These are phyloP conservation scores for Syncephalastrum sp. DNA, from an alignment of 371 early-diverging fungal species.

Conservation along the genomic window DNA sequence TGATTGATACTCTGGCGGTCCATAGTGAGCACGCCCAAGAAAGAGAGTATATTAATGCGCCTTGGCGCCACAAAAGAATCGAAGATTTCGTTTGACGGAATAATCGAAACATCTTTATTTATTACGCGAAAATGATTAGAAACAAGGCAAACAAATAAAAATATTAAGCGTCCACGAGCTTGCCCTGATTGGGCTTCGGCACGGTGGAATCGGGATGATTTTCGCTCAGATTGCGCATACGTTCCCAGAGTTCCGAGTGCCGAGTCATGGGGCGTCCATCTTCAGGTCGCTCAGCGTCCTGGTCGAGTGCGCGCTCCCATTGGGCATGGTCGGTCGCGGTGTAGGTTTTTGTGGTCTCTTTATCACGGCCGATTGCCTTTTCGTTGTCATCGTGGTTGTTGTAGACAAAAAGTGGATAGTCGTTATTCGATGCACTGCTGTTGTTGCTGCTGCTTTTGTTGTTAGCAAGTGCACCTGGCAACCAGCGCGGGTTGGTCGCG, in stretches of 20 bases:
- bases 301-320: constrained; percentile 34
- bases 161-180: constrained; percentile 2
- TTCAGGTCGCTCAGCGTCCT: constrained; percentile 17
- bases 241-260: constrained; percentile 39
- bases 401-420: constrained; percentile 43
- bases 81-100: too few species aligned
- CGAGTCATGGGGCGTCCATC: constrained; percentile 24
- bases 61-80: too few species aligned
- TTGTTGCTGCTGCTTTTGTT: constrained; percentile 14
- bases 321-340: constrained; percentile 46
- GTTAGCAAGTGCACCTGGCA: constrained; percentile 25
- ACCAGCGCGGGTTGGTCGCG: constrained; percentile 40
- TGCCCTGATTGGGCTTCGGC: background rate
- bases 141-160: background rate
- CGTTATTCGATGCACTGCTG: constrained; percentile 10
- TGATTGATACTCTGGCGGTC: too few species aligned
- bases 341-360: constrained; percentile 25
- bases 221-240: constrained; percentile 33
- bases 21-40: too few species aligned
- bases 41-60: too few species aligned
- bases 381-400: constrained; percentile 23
- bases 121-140: background rate
- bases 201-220: background rate
- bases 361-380: background rate
- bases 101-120: too few species aligned